Evolutionary conservation across 345 rosid species (phyloP), one percentile per base, ranked within the genome.

Genomic region (Salix caprea): DNA sequence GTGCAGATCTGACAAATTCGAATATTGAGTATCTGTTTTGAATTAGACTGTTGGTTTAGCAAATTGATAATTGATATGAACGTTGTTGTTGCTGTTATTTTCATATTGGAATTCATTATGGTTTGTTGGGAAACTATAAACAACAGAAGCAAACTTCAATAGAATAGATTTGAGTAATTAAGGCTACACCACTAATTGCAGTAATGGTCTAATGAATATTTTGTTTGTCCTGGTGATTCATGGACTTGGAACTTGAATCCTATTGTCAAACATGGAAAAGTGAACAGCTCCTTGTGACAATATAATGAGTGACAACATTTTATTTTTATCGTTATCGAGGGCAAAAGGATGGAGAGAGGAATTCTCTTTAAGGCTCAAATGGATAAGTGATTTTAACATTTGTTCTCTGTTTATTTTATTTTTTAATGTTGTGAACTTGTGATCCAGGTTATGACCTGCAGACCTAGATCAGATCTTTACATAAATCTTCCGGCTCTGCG

Each of bases 391-490:
- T 64, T 67, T 11, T 36, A 16, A 62, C 0, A 36, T 60, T 19
- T 74, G 46, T 70, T 79, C 48, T 30, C 18, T 12, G 4, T 66
- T 24, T 32, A 14, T 66, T 52, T 28, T 28, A 76, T 69, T 18
- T 65, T 54, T n/a, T 23, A 58, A 58, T 58, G 64, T 4, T 21
- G 64, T 23, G 15, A 58, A 58, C 64, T 10, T 70, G 65, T 71
- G 73, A 50, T 78, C 70, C 81, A 96, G 99, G 94, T 96, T 78
- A 96, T 96, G 99, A 91, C 97, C 54, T 94, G 98, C 85, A 87
- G 89, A 82, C 97, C 98, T 0, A 84, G 99, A 61, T 87, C 93
- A 18, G 99, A 96, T 89, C 97, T 96, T 37, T 91, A 90, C 73
- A 76, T 87, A 74, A 96, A 96, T 74, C 97, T 96, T 76, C 98